Evolutionary conservation across 1,284 basidiomycete genomes (phyloP).

Genomic region (Melampsora americana): DNA sequence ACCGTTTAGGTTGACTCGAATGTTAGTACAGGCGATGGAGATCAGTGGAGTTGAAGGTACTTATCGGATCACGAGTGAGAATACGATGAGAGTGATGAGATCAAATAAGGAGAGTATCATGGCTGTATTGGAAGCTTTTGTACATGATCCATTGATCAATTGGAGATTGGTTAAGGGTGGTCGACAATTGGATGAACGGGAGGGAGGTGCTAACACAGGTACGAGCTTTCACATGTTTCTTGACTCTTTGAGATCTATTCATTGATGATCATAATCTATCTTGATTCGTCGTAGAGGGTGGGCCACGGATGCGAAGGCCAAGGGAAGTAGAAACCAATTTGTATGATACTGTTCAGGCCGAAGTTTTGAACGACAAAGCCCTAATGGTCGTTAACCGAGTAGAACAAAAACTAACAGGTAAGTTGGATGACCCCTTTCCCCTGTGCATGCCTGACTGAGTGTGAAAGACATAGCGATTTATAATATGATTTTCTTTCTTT

Average conservation of each 20-base stretch:
- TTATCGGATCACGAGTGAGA: conserved; percentile 92
- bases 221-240: conserved; percentile 42
- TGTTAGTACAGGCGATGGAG: conserved; percentile 99
- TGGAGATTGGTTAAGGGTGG: conserved; percentile 58
- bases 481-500: not conserved
- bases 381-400: conserved; percentile 87
- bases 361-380: conserved; percentile 84
- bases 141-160: conserved; percentile 63
- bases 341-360: conserved; percentile 57
- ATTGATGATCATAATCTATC: not conserved
- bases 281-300: conserved; percentile 1
- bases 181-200: conserved; percentile 48
- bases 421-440: conserved; percentile 28
- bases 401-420: conserved; percentile 84
- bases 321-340: conserved; percentile 50
- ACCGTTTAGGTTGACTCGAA: conserved; percentile 94
- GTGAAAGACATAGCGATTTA: no score
- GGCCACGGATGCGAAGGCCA: conserved; percentile 46
- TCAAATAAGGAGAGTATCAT: conserved; percentile 97
- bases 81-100: conserved; percentile 92
- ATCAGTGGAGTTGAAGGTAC: conserved; percentile 92
- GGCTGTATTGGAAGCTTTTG: conserved; percentile 86
- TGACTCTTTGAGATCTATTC: not conserved
- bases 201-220: conserved; percentile 48
- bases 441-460: no score